phyloP scores from a whole-genome alignment of 495 filamentous ascomycete genomes.

The Gamarada debralockiae region DNA sequence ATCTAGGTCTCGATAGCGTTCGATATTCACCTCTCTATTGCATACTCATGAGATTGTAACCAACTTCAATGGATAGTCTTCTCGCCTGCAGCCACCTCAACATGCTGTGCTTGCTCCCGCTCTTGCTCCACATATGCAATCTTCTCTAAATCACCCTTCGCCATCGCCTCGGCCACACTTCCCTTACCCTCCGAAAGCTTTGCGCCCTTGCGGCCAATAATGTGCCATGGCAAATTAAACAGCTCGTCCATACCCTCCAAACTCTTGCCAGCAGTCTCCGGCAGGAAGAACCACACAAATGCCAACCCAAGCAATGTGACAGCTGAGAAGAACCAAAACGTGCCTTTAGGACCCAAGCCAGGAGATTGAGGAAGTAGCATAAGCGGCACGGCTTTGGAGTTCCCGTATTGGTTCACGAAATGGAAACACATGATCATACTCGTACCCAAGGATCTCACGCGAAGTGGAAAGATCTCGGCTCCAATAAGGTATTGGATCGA shows the following conservation, averaged over 20 bases:
- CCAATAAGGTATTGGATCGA: conserved; percentile 73
- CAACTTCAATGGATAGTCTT: too few species aligned
- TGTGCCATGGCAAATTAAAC: conserved; percentile 35
- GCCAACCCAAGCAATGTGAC: conserved; percentile 55
- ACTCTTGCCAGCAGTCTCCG: conserved; percentile 62
- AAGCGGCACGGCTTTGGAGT: conserved; percentile 49
- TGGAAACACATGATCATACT: conserved; percentile 55
- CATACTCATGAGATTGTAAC: too few species aligned
- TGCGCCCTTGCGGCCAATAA: conserved; percentile 6
- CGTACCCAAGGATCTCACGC: conserved; percentile 47
- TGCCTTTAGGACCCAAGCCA: conserved; percentile 44
- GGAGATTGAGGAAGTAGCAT: conserved; percentile 36
- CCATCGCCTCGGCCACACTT: too few species aligned
- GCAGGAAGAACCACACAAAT: conserved; percentile 60
- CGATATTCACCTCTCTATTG: too few species aligned
- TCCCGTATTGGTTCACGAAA: conserved; percentile 72
- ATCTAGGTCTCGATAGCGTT: too few species aligned
- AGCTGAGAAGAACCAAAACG: conserved; percentile 63
- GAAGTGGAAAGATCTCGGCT: conserved; percentile 69
- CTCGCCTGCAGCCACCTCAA: too few species aligned
- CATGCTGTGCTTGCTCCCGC: too few species aligned
- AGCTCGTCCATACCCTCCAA: conserved; percentile 64
- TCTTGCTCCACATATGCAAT: too few species aligned
- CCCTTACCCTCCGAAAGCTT: conserved; percentile 45
- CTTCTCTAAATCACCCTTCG: too few species aligned